A percentile compares a stretch with the other conserved stretches of the same genome.
These are phyloP conservation scores for Apiotrichum siamense DNA, from an alignment of 1,284 basidiomycete genomes.

Conservation along the genomic window DNA sequence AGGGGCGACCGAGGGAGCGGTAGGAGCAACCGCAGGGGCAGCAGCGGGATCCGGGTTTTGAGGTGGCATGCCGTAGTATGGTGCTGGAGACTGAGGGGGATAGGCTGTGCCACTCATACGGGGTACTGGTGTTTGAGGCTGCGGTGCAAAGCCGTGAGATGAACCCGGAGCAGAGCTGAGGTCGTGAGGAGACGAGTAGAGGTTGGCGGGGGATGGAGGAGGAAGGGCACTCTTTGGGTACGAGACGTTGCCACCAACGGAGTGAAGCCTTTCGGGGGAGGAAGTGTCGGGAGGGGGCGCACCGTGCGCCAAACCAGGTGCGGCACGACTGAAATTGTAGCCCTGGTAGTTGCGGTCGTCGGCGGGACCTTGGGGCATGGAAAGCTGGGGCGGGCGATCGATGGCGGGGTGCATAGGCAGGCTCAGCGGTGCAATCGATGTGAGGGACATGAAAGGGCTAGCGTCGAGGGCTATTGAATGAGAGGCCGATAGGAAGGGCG, in stretches of 20 bases:
- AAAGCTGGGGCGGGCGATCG: slow-evolving; percentile 11
- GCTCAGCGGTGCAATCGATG: slow-evolving; percentile 14
- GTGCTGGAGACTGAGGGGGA: slow-evolving; percentile 27
- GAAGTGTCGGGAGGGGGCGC: slow-evolving; percentile 18
- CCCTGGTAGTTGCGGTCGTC: slow-evolving; percentile 23
- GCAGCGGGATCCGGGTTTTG: slow-evolving; percentile 17
- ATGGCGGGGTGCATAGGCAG: slow-evolving; percentile 6
- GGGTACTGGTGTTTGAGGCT: slow-evolving; percentile 21
- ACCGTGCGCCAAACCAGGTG: slow-evolving; percentile 31
- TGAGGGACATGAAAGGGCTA: slow-evolving; percentile 19
- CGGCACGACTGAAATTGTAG: slow-evolving; percentile 26
- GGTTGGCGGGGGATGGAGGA: slow-evolving; percentile 24
- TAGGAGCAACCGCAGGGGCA: not conserved
- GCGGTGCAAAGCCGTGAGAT: slow-evolving; percentile 36
- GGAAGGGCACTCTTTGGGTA: slow-evolving; percentile 21
- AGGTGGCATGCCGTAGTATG: slow-evolving; percentile 25
- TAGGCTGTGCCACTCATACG: slow-evolving; percentile 32
- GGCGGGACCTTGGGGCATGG: slow-evolving; percentile 20
- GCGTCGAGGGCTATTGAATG: not conserved
- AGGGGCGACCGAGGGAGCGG: slow-evolving; percentile 15
- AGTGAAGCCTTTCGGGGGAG: slow-evolving; percentile 30
- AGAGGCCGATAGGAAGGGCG: not conserved
- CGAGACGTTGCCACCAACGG: slow-evolving; percentile 20
- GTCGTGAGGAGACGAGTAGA: slow-evolving; percentile 20
- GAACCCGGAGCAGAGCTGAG: slow-evolving; percentile 29